Evolutionary conservation across 2,329 filamentous ascomycete species (phyloP), one percentile per base, ranked within the genome.

Genomic region (Cephalotrichum gorgonifer): DNA sequence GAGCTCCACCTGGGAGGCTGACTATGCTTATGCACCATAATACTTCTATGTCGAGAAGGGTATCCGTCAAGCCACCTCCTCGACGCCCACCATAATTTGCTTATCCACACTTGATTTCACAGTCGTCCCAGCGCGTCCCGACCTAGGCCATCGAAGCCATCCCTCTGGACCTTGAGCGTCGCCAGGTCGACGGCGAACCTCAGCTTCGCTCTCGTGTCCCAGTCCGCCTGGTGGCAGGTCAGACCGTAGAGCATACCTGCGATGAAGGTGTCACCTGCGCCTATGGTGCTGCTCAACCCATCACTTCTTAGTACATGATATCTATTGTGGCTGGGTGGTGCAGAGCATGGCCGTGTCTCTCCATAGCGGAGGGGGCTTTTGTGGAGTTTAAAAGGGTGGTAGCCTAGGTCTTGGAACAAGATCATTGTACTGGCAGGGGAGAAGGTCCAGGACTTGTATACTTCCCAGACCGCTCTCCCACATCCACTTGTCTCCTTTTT

Each of bases 241-340:
- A 86, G 62, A 31, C 70, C 73, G 63, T 81, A 86, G 44, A 88
- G 65, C 62, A 85, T 79, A 51, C 83, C 84, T 30, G 84, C 85
- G 54, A 85, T 78, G 58, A 88, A 88, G 0, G 85, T 87, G 59
- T 88, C 85, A 55, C 85, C 85, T 41, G 85, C 85, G 49, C 85
- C 85, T 52, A 88, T 75, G 6, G 83, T 74, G 60, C 84, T 86
- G 60, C 60, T 56, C 17, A 6, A 39, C 17, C n/a, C 6, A 33
- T 33, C 30, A 6, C 17, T 39, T 11, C 17, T 39, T 22, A 39
- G 35, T 22, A n/a, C 25, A 25, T 28, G 43, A 17, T 28, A 28
- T 11, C 12, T 28, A n/a, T 20, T 26, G 23, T 17, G 20, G 9
- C 33, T 4, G 28, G 14, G 22, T 26, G 31, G 20, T 45, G 23